Base-by-base conservation (phyloP, 148 eudicot species). In the Nepenthes gracilis region DNA sequence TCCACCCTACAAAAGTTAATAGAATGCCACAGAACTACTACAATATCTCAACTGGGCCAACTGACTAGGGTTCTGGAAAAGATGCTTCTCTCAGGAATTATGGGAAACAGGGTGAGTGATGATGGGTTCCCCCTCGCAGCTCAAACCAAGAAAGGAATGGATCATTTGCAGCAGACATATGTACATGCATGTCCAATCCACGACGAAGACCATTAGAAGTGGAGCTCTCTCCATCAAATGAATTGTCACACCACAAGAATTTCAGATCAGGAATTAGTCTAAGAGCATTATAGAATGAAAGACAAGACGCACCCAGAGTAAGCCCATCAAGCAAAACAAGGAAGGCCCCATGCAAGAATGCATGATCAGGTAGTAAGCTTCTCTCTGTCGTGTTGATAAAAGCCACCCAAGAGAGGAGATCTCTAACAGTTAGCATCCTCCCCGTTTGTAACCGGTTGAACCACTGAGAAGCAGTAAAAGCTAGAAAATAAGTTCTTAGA, bases 241-340 rank as follows among this genome's bases (percentile, higher is more conserved):
- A 50, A 50, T 2, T 50, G 54, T 12, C 54, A 50, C 9, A 50
- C 6, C 15, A 50, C 11, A 8, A 8, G 12, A n/a, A 5, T n/a
- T 50, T 8, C 54, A 50, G 11, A n/a, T 50, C 13, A 10, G 13
- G 54, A 2, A 50, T 10, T 11, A 6, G 11, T 50, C 12, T 50
- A 4, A 50, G 54, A 5, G 54, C 54, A 4, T 2, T 5, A 50
- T 6, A 50, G 54, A 50, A 50, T 50, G 54, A 50, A 2, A 50
- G 54, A 50, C 11, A 50, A 50, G 23, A 50, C 15, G n/a, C 72
- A 88, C 97, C 99, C 72, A 93, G 80, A 77, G 78, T 89, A 74
- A 93, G 65, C 47, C 99, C 99, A 75, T 93, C 99, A 45, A 89
- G 92, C 82, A 89, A 75, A 66, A 89, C 84, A 58, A 93, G 99